Base-by-base conservation (phyloP, 1,284 basidiomycete genomes). In the Limonomyces culmigenus region DNA sequence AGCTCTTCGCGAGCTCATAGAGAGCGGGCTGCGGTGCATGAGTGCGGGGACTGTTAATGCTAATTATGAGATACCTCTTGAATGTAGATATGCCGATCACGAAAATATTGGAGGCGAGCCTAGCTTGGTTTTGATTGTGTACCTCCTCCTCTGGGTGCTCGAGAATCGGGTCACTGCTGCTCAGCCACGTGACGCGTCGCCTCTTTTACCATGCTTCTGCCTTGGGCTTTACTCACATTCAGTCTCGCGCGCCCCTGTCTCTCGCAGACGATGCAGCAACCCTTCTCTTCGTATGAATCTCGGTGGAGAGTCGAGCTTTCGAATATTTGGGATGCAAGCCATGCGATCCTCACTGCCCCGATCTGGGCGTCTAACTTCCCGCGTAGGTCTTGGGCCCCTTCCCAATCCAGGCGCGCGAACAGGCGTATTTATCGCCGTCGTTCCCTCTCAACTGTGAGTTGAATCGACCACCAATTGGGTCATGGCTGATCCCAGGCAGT, bases 371-470 rank as follows among this genome's bases (percentile, higher is more conserved):
- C 21, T 40, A 34, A 17, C 23, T 19, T 19, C 5, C 30, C 32
- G n/a, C 18, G 23, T 41, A 78, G 75, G 67, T 77, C 5, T 63
- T 86, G 8, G 83, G 80, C 2, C 83, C 81, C 0, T 85, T 85
- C 48, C 81, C 81, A 2, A 70, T 81, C 19, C 76, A 81, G 43
- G 79, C 83, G 6, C 63, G 83, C 46, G 83, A 86, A 45, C 81
- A 85, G 38, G 74, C 84, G 40, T 74, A 72, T 45, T 53, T 86
- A 11, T 78, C 76, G 2, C 81, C 81, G 2, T 64, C 74, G 2
- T 84, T 70, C 46, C 83, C 80, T 14, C 46, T 85, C 12, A 59
- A 78, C 41, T 49, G 79, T 75, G 50, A 57, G 53, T 43, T 39
- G 6, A 31, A 31, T 29, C 34, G 29, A 38, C 37, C 29, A 17